Evolutionary conservation across 2,329 filamentous ascomycete genomes (phyloP).

Genomic region (Thelonectria blattea): DNA sequence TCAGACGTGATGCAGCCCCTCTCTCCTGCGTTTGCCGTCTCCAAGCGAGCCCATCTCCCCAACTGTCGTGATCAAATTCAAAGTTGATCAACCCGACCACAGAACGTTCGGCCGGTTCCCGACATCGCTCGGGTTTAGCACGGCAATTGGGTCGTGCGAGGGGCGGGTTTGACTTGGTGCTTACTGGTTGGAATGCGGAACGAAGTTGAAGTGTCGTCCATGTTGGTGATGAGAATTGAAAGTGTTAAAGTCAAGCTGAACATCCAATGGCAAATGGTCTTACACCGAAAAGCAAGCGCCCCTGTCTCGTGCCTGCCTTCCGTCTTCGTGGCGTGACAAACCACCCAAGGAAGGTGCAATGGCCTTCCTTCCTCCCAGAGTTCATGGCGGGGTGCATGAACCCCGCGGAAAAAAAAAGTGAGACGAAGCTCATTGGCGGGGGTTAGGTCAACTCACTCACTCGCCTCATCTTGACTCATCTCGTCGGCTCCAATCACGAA

Average conservation of each 20-base stretch:
- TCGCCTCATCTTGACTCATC: constrained; percentile 23
- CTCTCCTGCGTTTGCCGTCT: neutral
- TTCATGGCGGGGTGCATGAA: constrained; percentile 34
- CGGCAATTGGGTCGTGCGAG: constrained; percentile 2
- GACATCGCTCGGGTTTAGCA: constrained; percentile 21
- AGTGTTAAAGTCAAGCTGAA: neutral
- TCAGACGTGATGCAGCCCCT: neutral
- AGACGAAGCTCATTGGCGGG: constrained; percentile 22
- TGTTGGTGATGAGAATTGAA: neutral
- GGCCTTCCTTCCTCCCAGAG: neutral
- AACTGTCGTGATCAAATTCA: neutral
- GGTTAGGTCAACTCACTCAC: constrained; percentile 16
- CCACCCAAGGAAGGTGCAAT: neutral
- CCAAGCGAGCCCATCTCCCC: neutral
- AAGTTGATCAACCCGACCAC: neutral
- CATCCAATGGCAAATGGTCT: neutral
- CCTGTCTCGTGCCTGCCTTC: neutral
- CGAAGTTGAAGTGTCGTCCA: neutral
- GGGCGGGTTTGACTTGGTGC: too few species aligned
- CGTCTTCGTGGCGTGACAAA: neutral
- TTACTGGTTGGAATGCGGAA: neutral
- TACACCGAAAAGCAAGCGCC: neutral
- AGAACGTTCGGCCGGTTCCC: constrained; percentile 1
- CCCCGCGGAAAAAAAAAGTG: constrained; percentile 13
- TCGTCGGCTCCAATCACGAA: neutral